Evolutionary conservation across 352 stramenopile species (phyloP).

Genomic region (Phytophthora sojae): DNA sequence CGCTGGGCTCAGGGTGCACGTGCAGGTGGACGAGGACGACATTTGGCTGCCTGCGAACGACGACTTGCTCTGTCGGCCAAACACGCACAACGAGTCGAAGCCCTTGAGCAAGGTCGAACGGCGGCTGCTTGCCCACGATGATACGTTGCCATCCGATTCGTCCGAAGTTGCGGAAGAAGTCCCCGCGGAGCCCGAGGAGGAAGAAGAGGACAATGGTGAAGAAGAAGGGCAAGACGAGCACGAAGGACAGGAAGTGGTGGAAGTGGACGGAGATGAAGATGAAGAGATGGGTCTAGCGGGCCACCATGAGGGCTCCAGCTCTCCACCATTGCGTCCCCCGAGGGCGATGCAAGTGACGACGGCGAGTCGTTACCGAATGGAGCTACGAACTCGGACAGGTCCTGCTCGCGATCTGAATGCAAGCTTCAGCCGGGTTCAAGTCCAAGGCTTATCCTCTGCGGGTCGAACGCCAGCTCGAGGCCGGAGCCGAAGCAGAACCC

Average conservation of each 20-base stretch:
- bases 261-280: neutral
- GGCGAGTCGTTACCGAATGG: neutral
- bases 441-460: slow-evolving; percentile 10
- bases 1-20: slow-evolving; percentile 19
- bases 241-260: neutral
- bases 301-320: slow-evolving; percentile 4
- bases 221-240: slow-evolving; percentile 6
- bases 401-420: slow-evolving; percentile 15
- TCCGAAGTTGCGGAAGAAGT: neutral
- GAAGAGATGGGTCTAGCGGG: neutral
- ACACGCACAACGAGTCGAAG: slow-evolving; percentile 26
- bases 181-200: neutral
- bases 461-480: slow-evolving; percentile 14
- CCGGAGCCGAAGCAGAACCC: neutral
- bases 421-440: slow-evolving; percentile 22
- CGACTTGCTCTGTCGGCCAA: slow-evolving; percentile 21
- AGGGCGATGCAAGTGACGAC: neutral
- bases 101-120: slow-evolving; percentile 20
- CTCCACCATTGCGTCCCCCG: slow-evolving; percentile 5
- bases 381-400: slow-evolving; percentile 2
- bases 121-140: slow-evolving; percentile 16
- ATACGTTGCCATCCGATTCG: slow-evolving; percentile 3
- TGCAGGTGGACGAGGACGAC: slow-evolving; percentile 27
- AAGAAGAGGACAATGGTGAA: neutral
- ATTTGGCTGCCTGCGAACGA: slow-evolving; percentile 32